Evolutionary conservation across 306 rosid genomes (phyloP), one percentile per base, ranked within the genome.

Genomic region (Trifolium subterraneum): DNA sequence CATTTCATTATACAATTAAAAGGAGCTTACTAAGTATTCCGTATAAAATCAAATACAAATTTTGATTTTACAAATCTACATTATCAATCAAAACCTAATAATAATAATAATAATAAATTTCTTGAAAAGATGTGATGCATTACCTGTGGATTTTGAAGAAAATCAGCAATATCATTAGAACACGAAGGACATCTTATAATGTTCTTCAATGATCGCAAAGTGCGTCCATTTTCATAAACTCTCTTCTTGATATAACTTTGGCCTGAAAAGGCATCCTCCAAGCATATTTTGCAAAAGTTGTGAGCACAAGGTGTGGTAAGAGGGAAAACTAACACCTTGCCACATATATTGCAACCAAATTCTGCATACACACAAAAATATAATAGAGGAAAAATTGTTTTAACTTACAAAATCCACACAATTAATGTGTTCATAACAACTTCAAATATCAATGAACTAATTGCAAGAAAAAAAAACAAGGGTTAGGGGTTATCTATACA

Each of bases 111-210:
- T 22, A 22, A 22, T 5, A 27, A 61, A 50, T 29, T 29, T 29
- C 7, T 29, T 54, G 25, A 77, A 18, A 42, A 13, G 10, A 19
- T 19, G 29, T 25, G 16, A n/a, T 29, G 22, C 1, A 61, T 31
- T 58, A 92, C 98, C 96, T 93, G 93, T 10, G 82, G 88, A 64
- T 85, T 89, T 47, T 89, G 91, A 72, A 90, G 92, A 81, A 82
- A 93, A 5, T 89, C 93, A 78, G 96, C 83, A 4, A 89, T 89
- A 54, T 93, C 93, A 1, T 10, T 64, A 10, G 90, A 68, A 60
- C 96, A 90, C 19, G 88, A 74, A n/a, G 96, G 95, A 67, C 96
- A 93, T 59, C 50, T 85, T 93, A 86, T 84, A 48, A 93, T 50
- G 66, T 70, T 87, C 83, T 85, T 93, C 61, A 84, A 93, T 16